Conservation (phyloP, 768 basidiomycete species). For the Tephrocybe sp. region DNA sequence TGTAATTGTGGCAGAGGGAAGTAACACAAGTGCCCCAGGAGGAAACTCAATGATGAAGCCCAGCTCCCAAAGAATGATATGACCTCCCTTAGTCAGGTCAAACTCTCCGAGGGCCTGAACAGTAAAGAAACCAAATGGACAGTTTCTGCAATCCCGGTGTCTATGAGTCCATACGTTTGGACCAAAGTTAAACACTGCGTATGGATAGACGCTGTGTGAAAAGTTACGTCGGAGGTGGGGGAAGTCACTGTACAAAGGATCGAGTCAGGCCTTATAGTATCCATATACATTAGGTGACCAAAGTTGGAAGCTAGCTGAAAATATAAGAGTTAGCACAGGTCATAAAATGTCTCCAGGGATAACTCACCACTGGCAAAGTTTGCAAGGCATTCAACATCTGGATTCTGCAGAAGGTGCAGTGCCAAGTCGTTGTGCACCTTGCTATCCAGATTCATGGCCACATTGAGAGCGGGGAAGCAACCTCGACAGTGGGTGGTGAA, state of each 20-base stretch:
- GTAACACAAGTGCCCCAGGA: too few species aligned
- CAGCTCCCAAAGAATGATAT: too few species aligned
- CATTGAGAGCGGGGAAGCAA: too few species aligned
- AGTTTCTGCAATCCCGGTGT: constrained; percentile 23
- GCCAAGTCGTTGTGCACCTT: not conserved
- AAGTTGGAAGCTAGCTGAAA: too few species aligned
- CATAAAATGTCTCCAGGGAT: too few species aligned
- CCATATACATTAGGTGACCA: too few species aligned
- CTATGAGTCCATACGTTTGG: not conserved
- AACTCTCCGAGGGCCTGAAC: constrained; percentile 21
- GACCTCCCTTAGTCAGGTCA: too few species aligned
- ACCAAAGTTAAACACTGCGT: constrained; percentile 26
- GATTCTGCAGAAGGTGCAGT: not conserved
- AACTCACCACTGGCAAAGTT: not conserved
- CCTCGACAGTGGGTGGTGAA: too few species aligned
- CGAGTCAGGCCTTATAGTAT: constrained; percentile 4
- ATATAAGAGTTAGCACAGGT: too few species aligned
- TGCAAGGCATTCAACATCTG: not conserved
- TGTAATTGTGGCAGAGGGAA: too few species aligned
- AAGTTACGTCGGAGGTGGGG: constrained; percentile 8
- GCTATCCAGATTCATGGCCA: too few species aligned
- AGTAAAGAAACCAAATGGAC: constrained; percentile 20
- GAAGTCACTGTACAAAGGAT: not conserved
- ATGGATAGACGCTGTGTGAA: constrained; percentile 17
- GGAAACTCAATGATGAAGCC: too few species aligned